Base-by-base conservation (phyloP, 192 early-diverging fungal genomes). In the Coemansia sp. region DNA sequence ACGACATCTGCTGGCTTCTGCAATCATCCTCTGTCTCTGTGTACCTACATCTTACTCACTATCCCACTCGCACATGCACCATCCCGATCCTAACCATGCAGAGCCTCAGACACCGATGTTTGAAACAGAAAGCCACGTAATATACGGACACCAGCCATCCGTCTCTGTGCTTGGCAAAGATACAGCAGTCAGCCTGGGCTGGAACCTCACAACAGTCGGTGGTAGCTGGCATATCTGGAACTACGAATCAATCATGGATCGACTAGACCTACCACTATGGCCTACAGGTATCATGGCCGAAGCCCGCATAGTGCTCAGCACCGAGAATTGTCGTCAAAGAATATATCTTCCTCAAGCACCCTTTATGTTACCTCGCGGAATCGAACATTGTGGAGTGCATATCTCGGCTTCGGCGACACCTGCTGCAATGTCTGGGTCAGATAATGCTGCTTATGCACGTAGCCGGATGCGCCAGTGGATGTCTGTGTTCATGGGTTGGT, bases 191-290 rank as follows among this genome's bases (percentile, higher is more conserved):
- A 22, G 34, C 5, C 7, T 36, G 3, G 73, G 64, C 0, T 82
- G 79, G 79, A 63, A 28, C 22, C 65, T 82, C 17, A 61, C 59
- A 5, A 63, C 74, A 3, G 40, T 52, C 4, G 73, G 73, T 29
- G 69, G 50, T 28, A 73, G 67, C 51, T 82, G 79, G 79, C 74
- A 82, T 29, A 52, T 71, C 0, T 82, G 79, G 79, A 72, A 45
- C 56, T 61, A 76, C 68, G 34, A 57, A 31, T 38, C 73, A 1
- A 29, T 73, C 2, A 42, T 75, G 48, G 79, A 82, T 55, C 33
- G 57, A 34, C 45, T 73, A 4, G 74, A 71, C 34, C 50, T 82
- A 60, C 79, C 79, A 3, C 68, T 65, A 14, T 82, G 79, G 79
- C 73, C 79, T 2, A 62, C 57, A 5, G 56, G 31, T 32, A 14